Evolutionary conservation across 2,329 filamentous ascomycete species (phyloP).

Genomic region (Colletotrichum agaves): DNA sequence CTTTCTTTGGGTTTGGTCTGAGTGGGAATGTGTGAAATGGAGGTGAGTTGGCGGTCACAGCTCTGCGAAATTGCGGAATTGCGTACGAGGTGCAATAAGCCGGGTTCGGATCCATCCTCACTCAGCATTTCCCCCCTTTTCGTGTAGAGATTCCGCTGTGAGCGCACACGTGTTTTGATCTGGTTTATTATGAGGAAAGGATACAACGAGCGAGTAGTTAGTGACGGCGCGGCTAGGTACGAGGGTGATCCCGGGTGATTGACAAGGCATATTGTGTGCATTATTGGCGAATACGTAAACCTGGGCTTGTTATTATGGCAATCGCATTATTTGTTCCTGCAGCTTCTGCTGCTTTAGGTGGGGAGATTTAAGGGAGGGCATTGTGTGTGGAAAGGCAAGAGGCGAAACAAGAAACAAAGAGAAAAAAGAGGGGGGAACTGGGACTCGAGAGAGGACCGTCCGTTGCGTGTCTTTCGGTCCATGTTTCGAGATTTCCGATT

Average conservation of each 20-base stretch:
- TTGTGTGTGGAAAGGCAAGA: not conserved
- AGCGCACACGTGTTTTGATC: not conserved
- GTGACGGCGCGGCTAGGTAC: not conserved
- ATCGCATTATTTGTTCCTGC: no score
- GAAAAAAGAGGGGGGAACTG: not conserved
- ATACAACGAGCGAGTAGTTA: not conserved
- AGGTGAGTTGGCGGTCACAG: no score
- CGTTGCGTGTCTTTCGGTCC: slow-evolving; percentile 18
- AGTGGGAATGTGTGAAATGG: not conserved
- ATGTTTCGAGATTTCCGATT: slow-evolving; percentile 28
- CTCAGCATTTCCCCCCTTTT: not conserved
- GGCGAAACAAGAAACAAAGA: not conserved
- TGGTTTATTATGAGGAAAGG: not conserved
- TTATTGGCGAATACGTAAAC: not conserved
- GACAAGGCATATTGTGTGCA: not conserved
- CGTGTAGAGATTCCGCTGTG: slow-evolving; percentile 2
- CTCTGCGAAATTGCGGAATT: not conserved
- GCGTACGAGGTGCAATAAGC: not conserved
- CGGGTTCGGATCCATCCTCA: slow-evolving; percentile 9
- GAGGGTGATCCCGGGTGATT: slow-evolving; percentile 7
- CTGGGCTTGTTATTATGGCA: no score
- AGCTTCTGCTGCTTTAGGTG: no score
- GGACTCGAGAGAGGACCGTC: slow-evolving; percentile 1
- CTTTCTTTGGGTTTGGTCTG: not conserved
- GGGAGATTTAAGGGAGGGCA: not conserved